These are phyloP conservation scores for Miscanthus sacchariflorus DNA, from an alignment of 202 grass and related monocot species.

Conservation along the genomic window DNA sequence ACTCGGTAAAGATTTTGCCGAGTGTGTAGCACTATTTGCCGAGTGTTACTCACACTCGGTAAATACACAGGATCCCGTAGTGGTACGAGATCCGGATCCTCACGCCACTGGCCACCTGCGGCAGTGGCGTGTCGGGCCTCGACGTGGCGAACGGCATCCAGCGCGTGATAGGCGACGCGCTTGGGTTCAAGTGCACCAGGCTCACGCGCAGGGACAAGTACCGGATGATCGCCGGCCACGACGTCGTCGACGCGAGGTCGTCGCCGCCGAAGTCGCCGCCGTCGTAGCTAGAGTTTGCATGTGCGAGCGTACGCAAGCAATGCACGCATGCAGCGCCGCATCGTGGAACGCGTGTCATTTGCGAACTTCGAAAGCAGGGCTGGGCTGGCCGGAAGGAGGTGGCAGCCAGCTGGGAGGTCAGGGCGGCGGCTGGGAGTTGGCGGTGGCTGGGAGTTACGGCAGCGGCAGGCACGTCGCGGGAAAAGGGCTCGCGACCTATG, in stretches of 20 bases:
- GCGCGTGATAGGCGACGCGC: conserved; percentile 45
- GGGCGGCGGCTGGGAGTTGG: too few relatives aligned
- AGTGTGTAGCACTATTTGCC: too few relatives aligned
- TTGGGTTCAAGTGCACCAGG: conserved; percentile 77
- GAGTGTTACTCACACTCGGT: too few relatives aligned
- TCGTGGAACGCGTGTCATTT: neutral
- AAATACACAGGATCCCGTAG: too few relatives aligned
- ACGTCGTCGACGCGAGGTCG: conserved; percentile 58
- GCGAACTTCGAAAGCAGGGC: neutral
- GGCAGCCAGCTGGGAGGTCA: too few relatives aligned
- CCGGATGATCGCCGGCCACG: conserved; percentile 67
- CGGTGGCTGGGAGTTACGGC: too few relatives aligned
- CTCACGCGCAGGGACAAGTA: conserved; percentile 79
- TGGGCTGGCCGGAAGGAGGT: too few relatives aligned
- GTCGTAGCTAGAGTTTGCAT: neutral
- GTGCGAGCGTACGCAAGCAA: neutral
- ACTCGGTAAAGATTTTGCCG: too few relatives aligned
- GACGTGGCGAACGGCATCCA: conserved; percentile 75
- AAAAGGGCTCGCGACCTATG: too few relatives aligned
- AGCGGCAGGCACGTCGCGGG: too few relatives aligned
- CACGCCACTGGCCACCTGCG: conserved; percentile 21
- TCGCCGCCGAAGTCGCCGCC: too few relatives aligned
- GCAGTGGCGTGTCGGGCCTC: conserved; percentile 23
- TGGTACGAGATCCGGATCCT: conserved; percentile 57
- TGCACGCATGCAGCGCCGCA: neutral